Evolutionary conservation across 352 stramenopile genomes (phyloP), one percentile per base, ranked within the genome.

Genomic region (Pythium aristosporum): DNA sequence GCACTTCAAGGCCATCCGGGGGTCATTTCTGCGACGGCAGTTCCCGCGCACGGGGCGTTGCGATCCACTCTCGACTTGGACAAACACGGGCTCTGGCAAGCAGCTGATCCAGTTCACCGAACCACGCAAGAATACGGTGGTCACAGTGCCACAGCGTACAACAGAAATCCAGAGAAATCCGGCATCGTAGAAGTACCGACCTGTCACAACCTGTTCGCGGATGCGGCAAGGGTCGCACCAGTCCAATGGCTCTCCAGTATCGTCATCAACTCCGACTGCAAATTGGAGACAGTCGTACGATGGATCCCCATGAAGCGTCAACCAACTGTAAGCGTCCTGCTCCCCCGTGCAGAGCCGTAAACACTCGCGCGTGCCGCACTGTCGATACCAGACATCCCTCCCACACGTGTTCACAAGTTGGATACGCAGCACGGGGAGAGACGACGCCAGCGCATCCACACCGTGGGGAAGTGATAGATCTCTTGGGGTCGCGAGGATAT

Each of bases 91-190:
- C n/a, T 54, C 59, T 13, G 41, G 39, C 8, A 67, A 12, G 50
- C 28, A 62, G n/a, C 54, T 63, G 39, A 60, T 21, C 10, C 63
- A 34, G 21, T 57, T 71, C 43, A 66, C 20, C 4, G 43, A 49
- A 15, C 49, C 65, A 10, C 79, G 77, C 50, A 94, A 68, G 32
- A 69, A 82, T 11, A 94, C 83, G 0, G 75, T 55, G 15, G 77
- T 91, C 52, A 85, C 67, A 9, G 88, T 74, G 18, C 79, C 79
- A 23, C 60, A 68, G n/a, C 87, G 61, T 49, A 87, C 73, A 8
- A 92, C 79, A 25, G 71, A 73, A 42, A 92, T 47, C 85, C 85
- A 94, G 41, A 92, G 60, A 60, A 90, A 90, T 6, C 85, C 85
- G 18, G 61, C 54, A 11, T 62, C 63, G 12, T 43, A 36, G 54